phyloP scores from a whole-genome alignment of 371 early-diverging fungal species.

The Rhizopus sp. region DNA sequence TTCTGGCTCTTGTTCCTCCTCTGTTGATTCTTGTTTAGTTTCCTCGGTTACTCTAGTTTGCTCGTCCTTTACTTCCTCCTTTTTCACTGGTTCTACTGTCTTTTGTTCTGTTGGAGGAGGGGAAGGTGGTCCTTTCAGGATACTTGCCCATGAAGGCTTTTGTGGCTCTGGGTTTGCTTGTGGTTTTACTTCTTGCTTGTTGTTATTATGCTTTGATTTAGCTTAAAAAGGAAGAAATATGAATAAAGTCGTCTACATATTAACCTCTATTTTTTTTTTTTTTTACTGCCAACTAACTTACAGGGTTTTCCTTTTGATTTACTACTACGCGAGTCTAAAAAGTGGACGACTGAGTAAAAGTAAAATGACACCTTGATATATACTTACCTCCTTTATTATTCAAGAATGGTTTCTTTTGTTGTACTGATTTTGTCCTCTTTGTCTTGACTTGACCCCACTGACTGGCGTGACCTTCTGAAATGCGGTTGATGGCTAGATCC shows the following conservation, averaged over 20 bases:
- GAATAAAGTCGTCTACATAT: background rate
- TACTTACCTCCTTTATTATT: background rate
- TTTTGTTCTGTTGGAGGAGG: conserved; percentile 3
- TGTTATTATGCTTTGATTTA: background rate
- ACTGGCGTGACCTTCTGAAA: conserved; percentile 28
- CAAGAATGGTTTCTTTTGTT: conserved; percentile 1
- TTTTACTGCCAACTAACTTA: background rate
- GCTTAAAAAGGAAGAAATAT: background rate
- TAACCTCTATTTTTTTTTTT: background rate
- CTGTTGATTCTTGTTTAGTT: background rate
- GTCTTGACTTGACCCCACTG: conserved; percentile 32
- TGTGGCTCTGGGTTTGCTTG: background rate
- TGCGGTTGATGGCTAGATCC: conserved; percentile 27
- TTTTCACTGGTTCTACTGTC: background rate
- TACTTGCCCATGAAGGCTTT: conserved; percentile 36
- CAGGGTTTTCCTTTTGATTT: no score
- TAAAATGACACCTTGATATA: background rate
- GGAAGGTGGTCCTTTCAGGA: conserved; percentile 16
- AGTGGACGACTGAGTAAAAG: background rate
- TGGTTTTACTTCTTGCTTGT: conserved; percentile 3
- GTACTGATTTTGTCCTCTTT: conserved; percentile 21
- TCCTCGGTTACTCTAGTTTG: background rate
- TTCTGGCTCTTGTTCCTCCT: conserved; percentile 1
- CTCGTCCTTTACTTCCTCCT: conserved; percentile 4
- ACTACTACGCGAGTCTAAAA: no score